A percentile compares a stretch with the other conserved stretches of the same genome.
Evolutionary conservation across 1,284 basidiomycete genomes (phyloP).

Genomic region (Limonomyces culmigenus): DNA sequence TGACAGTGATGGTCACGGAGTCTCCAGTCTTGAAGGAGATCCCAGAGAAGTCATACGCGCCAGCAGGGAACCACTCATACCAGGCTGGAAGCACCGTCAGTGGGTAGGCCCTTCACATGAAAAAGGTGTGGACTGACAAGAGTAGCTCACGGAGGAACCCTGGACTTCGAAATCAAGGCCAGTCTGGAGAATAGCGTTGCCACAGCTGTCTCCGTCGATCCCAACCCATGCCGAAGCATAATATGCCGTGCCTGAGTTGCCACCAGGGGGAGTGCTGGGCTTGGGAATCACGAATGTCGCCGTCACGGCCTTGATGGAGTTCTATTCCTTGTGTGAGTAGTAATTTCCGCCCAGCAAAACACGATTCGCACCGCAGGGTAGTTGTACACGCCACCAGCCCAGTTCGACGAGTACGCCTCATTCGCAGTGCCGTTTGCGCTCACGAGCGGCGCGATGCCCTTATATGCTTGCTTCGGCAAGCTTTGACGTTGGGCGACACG

Average conservation of each 20-base stretch:
- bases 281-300: slow-evolving; percentile 16
- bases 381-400: slow-evolving; percentile 12
- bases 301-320: slow-evolving; percentile 13
- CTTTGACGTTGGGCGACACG: slow-evolving; percentile 9
- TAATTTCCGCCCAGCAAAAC: not conserved
- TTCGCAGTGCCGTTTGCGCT: slow-evolving; percentile 7
- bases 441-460: too few relatives aligned
- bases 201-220: slow-evolving; percentile 12
- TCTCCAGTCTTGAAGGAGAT: slow-evolving; percentile 15
- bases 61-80: slow-evolving; percentile 22
- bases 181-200: slow-evolving; percentile 10
- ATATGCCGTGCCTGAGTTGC: slow-evolving; percentile 10
- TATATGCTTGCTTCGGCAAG: slow-evolving; percentile 7
- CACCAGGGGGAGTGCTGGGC: slow-evolving; percentile 10
- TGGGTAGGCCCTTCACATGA: not conserved
- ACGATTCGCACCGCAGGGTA: slow-evolving; percentile 7
- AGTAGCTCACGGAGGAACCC: slow-evolving; percentile 10
- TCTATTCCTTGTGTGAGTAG: slow-evolving; percentile 5
- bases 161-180: slow-evolving; percentile 15
- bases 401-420: slow-evolving; percentile 12
- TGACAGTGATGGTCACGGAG: slow-evolving; percentile 14
- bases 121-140: slow-evolving; percentile 7
- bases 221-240: slow-evolving; percentile 15
- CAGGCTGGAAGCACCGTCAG: slow-evolving; percentile 11
- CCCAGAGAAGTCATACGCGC: slow-evolving; percentile 16